Evolutionary conservation across 768 basidiomycete genomes (phyloP).

Genomic region (Xanthoconium purpureum): DNA sequence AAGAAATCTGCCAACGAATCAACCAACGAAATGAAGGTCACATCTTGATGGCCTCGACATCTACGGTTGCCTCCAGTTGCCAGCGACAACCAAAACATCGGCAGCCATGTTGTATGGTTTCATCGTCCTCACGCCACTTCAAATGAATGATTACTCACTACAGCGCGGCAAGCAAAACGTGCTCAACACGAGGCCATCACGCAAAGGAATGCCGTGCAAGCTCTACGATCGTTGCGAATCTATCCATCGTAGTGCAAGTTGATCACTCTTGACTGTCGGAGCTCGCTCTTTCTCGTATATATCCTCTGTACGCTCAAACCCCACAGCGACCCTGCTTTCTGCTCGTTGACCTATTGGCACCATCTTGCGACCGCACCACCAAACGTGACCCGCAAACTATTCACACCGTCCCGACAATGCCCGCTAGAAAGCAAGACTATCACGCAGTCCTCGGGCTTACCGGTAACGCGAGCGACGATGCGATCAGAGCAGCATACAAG

Average conservation of each 20-base stretch:
- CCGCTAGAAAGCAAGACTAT: conserved; percentile 25
- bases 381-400: conserved; percentile 10
- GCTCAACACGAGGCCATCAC: conserved; percentile 30
- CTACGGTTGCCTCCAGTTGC: not conserved
- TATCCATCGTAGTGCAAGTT: conserved; percentile 14
- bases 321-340: conserved; percentile 6
- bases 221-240: conserved; percentile 26
- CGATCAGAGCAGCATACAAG: conserved; percentile 61
- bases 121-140: conserved; percentile 16
- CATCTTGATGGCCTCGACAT: not conserved
- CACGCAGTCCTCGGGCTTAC: conserved; percentile 46
- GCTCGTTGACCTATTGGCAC: conserved; percentile 4
- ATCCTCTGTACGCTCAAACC: conserved; percentile 15
- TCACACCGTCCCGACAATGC: conserved; percentile 24
- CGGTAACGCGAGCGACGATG: conserved; percentile 45
- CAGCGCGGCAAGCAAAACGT: conserved; percentile 33
- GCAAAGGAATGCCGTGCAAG: conserved; percentile 18
- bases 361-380: conserved; percentile 6
- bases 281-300: conserved; percentile 28
- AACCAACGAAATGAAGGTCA: not conserved
- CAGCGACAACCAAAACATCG: not conserved
- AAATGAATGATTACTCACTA: conserved; percentile 29
- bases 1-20: not conserved
- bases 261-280: conserved; percentile 25
- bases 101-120: conserved; percentile 11